Evolutionary conservation across 495 filamentous ascomycete species (phyloP).

Genomic region (Penicillium waksmanii): DNA sequence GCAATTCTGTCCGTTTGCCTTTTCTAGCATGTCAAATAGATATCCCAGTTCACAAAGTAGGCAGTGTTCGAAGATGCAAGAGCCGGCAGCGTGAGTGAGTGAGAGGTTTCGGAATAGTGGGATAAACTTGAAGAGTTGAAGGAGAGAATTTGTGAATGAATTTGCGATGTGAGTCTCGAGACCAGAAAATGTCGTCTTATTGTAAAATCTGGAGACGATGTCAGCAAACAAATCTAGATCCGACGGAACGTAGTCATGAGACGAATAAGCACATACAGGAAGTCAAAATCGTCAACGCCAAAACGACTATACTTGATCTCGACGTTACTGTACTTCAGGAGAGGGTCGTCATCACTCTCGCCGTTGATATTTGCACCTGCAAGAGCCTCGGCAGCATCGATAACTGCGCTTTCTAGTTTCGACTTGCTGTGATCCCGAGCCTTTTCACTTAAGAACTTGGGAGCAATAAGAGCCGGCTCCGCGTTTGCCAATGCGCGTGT

Average conservation of each 20-base stretch:
- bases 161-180: constrained; percentile 96
- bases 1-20: constrained; percentile 88
- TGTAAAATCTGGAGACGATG: constrained; percentile 70
- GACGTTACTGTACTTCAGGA: constrained; percentile 83
- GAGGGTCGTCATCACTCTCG: constrained; percentile 70
- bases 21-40: constrained; percentile 97
- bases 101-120: constrained; percentile 87
- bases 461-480: constrained; percentile 64
- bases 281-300: constrained; percentile 97
- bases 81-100: constrained; percentile 83
- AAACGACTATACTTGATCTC: constrained; percentile 98
- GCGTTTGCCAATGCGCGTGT: constrained; percentile 57
- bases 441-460: constrained; percentile 94
- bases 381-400: constrained; percentile 65
- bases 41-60: constrained; percentile 94
- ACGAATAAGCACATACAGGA: constrained; percentile 63
- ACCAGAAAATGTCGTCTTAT: constrained; percentile 86
- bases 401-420: constrained; percentile 56
- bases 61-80: constrained; percentile 80
- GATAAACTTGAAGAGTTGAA: constrained; percentile 90
- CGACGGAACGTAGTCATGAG: not conserved
- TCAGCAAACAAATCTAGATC: constrained; percentile 14
- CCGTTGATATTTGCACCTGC: constrained; percentile 62
- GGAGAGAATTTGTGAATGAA: constrained; percentile 89
- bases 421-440: constrained; percentile 66